Evolutionary conservation across 2,329 filamentous ascomycete species (phyloP).

Genomic region (Trichoderma arundinaceum): DNA sequence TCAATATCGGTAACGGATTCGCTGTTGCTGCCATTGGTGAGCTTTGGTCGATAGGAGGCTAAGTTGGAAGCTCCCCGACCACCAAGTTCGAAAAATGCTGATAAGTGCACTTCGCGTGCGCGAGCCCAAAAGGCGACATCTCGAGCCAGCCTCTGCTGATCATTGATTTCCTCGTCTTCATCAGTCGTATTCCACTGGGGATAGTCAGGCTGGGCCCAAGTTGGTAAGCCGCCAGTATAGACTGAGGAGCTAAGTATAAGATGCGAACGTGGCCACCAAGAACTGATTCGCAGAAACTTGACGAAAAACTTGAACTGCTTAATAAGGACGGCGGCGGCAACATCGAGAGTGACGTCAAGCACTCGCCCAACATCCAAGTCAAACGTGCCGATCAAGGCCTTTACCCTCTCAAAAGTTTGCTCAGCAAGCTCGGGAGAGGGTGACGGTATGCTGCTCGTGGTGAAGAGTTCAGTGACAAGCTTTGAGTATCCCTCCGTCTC

Average conservation of each 20-base stretch:
- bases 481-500: conserved; percentile 98
- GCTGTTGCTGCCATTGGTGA: conserved; percentile 46
- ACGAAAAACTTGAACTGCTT: conserved; percentile 95
- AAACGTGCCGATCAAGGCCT: conserved; percentile 94
- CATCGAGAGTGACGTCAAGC: conserved; percentile 91
- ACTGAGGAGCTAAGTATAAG: conserved; percentile 49
- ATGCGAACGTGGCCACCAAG: conserved; percentile 87
- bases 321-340: conserved; percentile 90
- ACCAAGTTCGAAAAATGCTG: conserved; percentile 89
- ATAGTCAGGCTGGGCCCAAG: conserved; percentile 81
- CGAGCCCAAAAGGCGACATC: conserved; percentile 82
- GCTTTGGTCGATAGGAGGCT: conserved; percentile 55
- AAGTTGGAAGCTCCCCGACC: conserved; percentile 68
- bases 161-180: conserved; percentile 68
- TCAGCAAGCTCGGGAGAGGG: conserved; percentile 78
- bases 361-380: conserved; percentile 95
- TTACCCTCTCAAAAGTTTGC: conserved; percentile 88
- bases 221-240: conserved; percentile 72
- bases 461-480: conserved; percentile 93
- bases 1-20: conserved; percentile 60
- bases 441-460: conserved; percentile 75
- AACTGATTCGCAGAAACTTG: conserved; percentile 87
- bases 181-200: conserved; percentile 67
- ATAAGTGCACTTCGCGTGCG: conserved; percentile 75
- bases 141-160: conserved; percentile 63